Percentiles rank a stretch among this genome's conserved stretches.
Conservation (phyloP, 2,329 filamentous ascomycete genomes). For the Alternaria dauci region DNA sequence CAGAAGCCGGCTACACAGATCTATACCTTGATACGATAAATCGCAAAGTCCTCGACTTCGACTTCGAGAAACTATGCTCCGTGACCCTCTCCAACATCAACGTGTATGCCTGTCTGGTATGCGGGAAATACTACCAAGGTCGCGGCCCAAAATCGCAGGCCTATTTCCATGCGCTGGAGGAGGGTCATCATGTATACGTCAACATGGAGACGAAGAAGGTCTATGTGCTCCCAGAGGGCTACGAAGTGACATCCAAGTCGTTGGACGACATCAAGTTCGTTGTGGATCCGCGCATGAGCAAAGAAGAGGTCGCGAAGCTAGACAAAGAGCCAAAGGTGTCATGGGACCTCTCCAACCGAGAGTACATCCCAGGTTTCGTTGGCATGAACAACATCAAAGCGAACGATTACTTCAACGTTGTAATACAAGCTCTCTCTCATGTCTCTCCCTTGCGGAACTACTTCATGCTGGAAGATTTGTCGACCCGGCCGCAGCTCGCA, state of each 20-base stretch:
- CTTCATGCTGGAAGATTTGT: constrained; percentile 86
- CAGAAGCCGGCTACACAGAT: constrained; percentile 88
- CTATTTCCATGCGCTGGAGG: constrained; percentile 96
- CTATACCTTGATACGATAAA: constrained; percentile 98
- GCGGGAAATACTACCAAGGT: constrained; percentile 97
- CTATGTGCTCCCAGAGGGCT: constrained; percentile 92
- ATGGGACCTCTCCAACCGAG: constrained; percentile 82
- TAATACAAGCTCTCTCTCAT: constrained; percentile 90
- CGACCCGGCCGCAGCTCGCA: constrained; percentile 77
- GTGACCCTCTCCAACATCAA: constrained; percentile 97
- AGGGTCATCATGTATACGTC: constrained; percentile 96
- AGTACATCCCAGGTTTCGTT: constrained; percentile 92
- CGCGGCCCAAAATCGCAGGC: constrained; percentile 93
- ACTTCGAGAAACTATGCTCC: constrained; percentile 98
- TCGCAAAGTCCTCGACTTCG: constrained; percentile 91
- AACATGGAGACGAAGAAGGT: constrained; percentile 95
- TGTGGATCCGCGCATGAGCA: constrained; percentile 86
- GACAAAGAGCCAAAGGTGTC: constrained; percentile 71
- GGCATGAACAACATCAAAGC: constrained; percentile 99
- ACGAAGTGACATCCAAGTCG: constrained; percentile 93
- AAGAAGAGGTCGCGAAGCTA: constrained; percentile 79
- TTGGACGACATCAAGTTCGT: constrained; percentile 99
- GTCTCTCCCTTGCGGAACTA: constrained; percentile 89
- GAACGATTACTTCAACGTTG: constrained; percentile 97
- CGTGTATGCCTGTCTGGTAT: constrained; percentile 96